phyloP scores from a whole-genome alignment of 352 stramenopile species.

The Pythium coloratum region DNA sequence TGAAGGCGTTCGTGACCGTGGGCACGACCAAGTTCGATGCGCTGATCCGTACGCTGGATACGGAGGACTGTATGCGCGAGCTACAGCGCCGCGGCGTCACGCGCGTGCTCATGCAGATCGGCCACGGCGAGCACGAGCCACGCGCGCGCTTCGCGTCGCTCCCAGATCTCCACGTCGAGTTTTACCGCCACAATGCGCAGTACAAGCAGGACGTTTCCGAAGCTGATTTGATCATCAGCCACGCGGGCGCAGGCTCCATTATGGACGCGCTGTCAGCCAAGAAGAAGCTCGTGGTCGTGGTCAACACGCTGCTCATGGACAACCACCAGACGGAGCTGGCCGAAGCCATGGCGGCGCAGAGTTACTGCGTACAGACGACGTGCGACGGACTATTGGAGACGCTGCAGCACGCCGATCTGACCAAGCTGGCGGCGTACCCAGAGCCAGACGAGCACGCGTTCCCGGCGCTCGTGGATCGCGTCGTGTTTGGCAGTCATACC shows the following conservation, averaged over 20 bases:
- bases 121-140: constrained; percentile 61
- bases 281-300: constrained; percentile 92
- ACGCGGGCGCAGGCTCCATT: constrained; percentile 93
- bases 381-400: constrained; percentile 36
- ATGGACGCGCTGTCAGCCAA: constrained; percentile 87
- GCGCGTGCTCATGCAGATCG: constrained; percentile 80
- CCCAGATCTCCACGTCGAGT: constrained; percentile 41
- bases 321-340: constrained; percentile 97
- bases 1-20: constrained; percentile 90
- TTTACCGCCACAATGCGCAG: constrained; percentile 91
- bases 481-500: constrained; percentile 31
- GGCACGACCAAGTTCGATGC: constrained; percentile 94
- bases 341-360: constrained; percentile 82
- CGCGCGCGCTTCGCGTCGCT: constrained; percentile 22
- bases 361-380: constrained; percentile 59
- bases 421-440: constrained; percentile 52
- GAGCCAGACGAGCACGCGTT: constrained; percentile 62
- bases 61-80: constrained; percentile 49
- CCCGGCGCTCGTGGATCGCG: constrained; percentile 57
- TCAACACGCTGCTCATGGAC: constrained; percentile 96
- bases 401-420: constrained; percentile 43
- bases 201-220: constrained; percentile 88
- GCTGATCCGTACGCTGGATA: constrained; percentile 76
- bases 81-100: constrained; percentile 61
- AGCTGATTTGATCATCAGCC: constrained; percentile 94